phyloP scores from a whole-genome alignment of 768 basidiomycete species.

The Suillus sp. region DNA sequence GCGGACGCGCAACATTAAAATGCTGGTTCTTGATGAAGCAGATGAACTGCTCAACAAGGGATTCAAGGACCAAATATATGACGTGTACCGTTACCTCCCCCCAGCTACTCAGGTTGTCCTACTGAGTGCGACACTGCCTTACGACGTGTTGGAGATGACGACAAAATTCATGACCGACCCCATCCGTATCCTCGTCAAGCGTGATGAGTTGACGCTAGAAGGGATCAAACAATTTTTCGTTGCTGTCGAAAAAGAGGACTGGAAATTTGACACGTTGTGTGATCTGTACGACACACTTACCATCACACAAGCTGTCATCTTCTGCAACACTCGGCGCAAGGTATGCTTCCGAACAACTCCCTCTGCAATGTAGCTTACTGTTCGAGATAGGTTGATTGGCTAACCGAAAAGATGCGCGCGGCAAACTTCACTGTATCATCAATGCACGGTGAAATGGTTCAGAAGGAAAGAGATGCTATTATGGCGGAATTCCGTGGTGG shows the following conservation, averaged over 20 bases:
- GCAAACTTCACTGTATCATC: conserved; percentile 98
- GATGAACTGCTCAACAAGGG: conserved; percentile 97
- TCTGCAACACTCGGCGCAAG: conserved; percentile 98
- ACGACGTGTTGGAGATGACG: conserved; percentile 98
- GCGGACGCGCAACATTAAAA: conserved; percentile 96
- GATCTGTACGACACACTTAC: conserved; percentile 98
- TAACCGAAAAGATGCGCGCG: conserved; percentile 98
- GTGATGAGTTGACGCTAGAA: conserved; percentile 97
- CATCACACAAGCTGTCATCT: conserved; percentile 98
- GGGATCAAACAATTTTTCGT: conserved; percentile 98
- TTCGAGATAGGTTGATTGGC: conserved; percentile 80
- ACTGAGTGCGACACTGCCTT: conserved; percentile 92
- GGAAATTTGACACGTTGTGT: conserved; percentile 98
- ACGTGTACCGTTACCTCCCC: conserved; percentile 96
- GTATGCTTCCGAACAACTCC: conserved; percentile 40
- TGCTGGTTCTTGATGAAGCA: conserved; percentile 93
- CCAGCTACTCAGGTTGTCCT: conserved; percentile 97
- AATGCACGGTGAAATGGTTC: conserved; percentile 96
- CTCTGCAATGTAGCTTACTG: conserved; percentile 14
- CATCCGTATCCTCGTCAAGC: conserved; percentile 97
- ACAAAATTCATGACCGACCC: conserved; percentile 99
- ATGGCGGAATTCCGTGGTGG: conserved; percentile 97
- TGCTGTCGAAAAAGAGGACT: conserved; percentile 99
- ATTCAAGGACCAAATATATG: conserved; percentile 99
- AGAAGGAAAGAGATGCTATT: conserved; percentile 93